A percentile compares a stretch with the other conserved stretches of the same genome.
phyloP scores from a whole-genome alignment of 2,329 filamentous ascomycete genomes.

The Monilinia fructigena region DNA sequence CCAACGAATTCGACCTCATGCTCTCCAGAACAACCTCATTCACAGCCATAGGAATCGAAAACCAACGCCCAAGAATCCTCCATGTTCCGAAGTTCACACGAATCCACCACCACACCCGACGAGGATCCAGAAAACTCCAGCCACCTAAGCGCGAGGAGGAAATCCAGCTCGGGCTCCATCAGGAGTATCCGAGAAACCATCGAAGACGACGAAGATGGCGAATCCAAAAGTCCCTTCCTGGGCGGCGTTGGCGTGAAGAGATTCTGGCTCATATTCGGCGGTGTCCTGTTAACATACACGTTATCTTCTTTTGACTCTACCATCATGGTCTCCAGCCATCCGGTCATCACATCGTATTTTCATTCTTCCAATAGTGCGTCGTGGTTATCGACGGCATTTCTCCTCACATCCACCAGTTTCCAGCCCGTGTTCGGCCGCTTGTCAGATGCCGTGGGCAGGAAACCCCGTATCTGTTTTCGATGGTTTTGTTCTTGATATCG shows the following conservation, averaged over 20 bases:
- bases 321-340: constrained; percentile 78
- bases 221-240: constrained; percentile 39
- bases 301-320: constrained; percentile 70
- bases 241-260: constrained; percentile 46
- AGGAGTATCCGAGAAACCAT: constrained; percentile 25
- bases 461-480: constrained; percentile 62
- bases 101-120: constrained; percentile 30
- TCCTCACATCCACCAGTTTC: constrained; percentile 73
- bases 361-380: constrained; percentile 74
- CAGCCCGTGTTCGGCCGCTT: constrained; percentile 73
- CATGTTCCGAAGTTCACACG: constrained; percentile 37
- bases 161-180: constrained; percentile 29
- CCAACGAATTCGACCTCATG: constrained; percentile 38
- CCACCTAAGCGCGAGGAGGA: constrained; percentile 30
- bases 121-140: constrained; percentile 27
- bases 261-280: constrained; percentile 63
- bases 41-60: constrained; percentile 37
- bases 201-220: constrained; percentile 25
- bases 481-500: constrained; percentile 61
- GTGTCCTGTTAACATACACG: constrained; percentile 58
- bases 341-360: constrained; percentile 79
- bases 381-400: constrained; percentile 77
- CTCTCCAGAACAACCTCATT: constrained; percentile 36
- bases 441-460: constrained; percentile 71
- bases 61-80: constrained; percentile 36